A percentile compares a stretch with the other conserved stretches of the same genome.
Conservation (phyloP, 2,329 filamentous ascomycete genomes). For the Neonectria coccinea region DNA sequence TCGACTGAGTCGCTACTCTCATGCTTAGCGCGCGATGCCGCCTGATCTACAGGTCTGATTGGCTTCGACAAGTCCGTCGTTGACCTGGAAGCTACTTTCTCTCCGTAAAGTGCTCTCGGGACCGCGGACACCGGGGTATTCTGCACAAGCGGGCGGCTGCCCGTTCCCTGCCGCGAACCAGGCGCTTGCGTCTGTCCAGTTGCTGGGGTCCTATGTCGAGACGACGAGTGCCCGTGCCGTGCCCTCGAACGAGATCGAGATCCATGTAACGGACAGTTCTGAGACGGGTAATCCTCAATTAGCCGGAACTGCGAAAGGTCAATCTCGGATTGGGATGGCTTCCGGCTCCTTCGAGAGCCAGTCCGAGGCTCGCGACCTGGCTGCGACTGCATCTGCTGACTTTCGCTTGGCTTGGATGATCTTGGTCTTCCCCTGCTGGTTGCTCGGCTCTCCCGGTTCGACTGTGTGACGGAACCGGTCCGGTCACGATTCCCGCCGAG, state of each 20-base stretch:
- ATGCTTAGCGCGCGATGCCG: slow-evolving; percentile 8
- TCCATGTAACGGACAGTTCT: slow-evolving; percentile 39
- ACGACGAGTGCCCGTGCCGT: slow-evolving; percentile 20
- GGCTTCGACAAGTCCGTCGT: slow-evolving; percentile 13
- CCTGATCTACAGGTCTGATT: neutral
- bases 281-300: slow-evolving; percentile 41
- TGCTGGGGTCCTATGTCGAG: slow-evolving; percentile 11
- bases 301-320: slow-evolving; percentile 40
- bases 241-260: slow-evolving; percentile 34
- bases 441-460: slow-evolving; percentile 7
- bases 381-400: neutral
- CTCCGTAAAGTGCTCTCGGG: slow-evolving; percentile 7
- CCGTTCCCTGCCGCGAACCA: slow-evolving; percentile 10
- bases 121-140: slow-evolving; percentile 16
- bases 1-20: neutral
- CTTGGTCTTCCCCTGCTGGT: slow-evolving; percentile 15
- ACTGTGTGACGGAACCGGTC: slow-evolving; percentile 2
- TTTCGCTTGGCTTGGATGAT: slow-evolving; percentile 12
- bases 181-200: slow-evolving; percentile 3
- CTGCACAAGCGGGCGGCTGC: slow-evolving; percentile 3
- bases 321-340: slow-evolving; percentile 24
- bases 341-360: slow-evolving; percentile 18
- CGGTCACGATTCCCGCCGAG: neutral
- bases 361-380: slow-evolving; percentile 14
- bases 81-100: slow-evolving; percentile 16